A percentile compares a stretch with the other conserved stretches of the same genome.
These are phyloP conservation scores for Boletus pseudo-olivaceus DNA, from an alignment of 768 basidiomycete genomes.

Conservation along the genomic window DNA sequence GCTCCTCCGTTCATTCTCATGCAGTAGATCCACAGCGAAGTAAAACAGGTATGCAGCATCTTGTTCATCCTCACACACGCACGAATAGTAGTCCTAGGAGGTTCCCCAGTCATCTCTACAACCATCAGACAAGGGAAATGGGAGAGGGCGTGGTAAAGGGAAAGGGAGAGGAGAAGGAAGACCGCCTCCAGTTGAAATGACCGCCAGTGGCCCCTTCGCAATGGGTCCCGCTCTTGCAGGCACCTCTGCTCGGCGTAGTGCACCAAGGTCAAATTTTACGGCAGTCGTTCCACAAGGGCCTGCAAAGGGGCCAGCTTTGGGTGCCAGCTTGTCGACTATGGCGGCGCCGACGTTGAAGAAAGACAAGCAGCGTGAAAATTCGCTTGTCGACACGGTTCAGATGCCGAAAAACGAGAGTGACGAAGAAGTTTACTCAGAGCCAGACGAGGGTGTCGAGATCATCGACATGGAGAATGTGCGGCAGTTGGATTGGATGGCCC, in stretches of 20 bases:
- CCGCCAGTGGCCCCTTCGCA: slow-evolving; percentile 82
- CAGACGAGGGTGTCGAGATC: slow-evolving; percentile 84
- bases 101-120: slow-evolving; percentile 33
- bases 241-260: slow-evolving; percentile 44
- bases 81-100: slow-evolving; percentile 41
- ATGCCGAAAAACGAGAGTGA: slow-evolving; percentile 42
- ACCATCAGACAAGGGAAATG: slow-evolving; percentile 40
- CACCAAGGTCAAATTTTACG: slow-evolving; percentile 55
- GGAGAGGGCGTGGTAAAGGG: slow-evolving; percentile 45
- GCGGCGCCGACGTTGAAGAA: slow-evolving; percentile 50
- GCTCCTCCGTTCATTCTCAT: slow-evolving; percentile 5
- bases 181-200: slow-evolving; percentile 65
- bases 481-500: slow-evolving; percentile 87
- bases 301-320: slow-evolving; percentile 36
- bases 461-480: slow-evolving; percentile 77
- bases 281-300: slow-evolving; percentile 44
- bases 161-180: slow-evolving; percentile 53
- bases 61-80: not conserved
- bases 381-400: slow-evolving; percentile 21
- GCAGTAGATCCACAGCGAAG: slow-evolving; percentile 44
- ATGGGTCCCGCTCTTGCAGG: slow-evolving; percentile 78
- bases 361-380: slow-evolving; percentile 34
- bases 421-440: slow-evolving; percentile 77
- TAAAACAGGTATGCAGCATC: slow-evolving; percentile 52
- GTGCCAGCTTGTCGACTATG: slow-evolving; percentile 48